Percentiles rank a stretch among this genome's conserved stretches.
These are phyloP conservation scores for Plasmodium gonderi DNA, from an alignment of 169 alveolate genomes.

Conservation along the genomic window DNA sequence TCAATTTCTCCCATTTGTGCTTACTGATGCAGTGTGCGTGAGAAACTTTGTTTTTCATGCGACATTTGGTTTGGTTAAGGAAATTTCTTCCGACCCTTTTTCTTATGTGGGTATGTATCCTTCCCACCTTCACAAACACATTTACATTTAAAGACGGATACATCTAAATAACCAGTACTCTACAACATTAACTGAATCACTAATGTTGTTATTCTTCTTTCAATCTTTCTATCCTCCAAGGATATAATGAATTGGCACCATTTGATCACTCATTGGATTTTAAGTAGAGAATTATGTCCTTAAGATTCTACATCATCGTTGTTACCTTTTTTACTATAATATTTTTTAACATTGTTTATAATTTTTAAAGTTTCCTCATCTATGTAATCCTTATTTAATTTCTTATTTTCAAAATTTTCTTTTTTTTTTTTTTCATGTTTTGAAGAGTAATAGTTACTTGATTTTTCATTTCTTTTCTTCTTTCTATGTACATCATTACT, in stretches of 20 bases:
- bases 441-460: not conserved
- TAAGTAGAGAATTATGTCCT: not conserved
- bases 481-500: not conserved
- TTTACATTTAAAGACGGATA: too few species aligned
- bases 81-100: too few species aligned
- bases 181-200: not conserved
- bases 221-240: not conserved
- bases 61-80: too few species aligned
- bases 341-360: conserved; percentile 44
- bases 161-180: too few species aligned
- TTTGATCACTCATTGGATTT: not conserved
- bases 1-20: too few species aligned
- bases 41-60: too few species aligned
- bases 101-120: too few species aligned
- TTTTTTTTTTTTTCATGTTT: conserved; percentile 9
- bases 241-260: not conserved
- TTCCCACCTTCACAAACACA: too few species aligned
- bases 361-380: conserved; percentile 34
- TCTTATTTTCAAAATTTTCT: not conserved
- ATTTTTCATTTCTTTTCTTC: conserved; percentile 4
- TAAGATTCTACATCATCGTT: not conserved
- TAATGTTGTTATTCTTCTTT: not conserved
- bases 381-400: not conserved
- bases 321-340: conserved; percentile 30
- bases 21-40: too few species aligned